Base-by-base conservation (phyloP, 208 protist species). In the Blastocrithidia nonstop region DNA sequence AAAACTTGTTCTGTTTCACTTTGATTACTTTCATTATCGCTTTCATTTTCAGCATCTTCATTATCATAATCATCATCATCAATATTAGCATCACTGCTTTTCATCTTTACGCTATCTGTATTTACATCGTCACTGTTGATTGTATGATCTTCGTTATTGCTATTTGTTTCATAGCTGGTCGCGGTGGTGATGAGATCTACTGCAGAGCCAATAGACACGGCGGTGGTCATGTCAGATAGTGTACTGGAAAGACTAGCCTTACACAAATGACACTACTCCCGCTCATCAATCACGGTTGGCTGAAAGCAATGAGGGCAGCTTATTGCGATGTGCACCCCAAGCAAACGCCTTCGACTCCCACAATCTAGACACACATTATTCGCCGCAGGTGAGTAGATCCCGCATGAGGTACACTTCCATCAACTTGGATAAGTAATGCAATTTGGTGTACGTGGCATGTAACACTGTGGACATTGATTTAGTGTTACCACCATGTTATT, bases 221-320 rank as follows among this genome's bases (percentile, higher is more conserved):
- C 8, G 9, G 32, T 39, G 6, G 46, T 47, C 16, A 45, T 45
- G 2, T 59, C 38, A 29, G 54, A 70, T n/a, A 83, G 40, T 19
- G 69, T 27, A 4, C 32, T 39, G n/a, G 66, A 55, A 13, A 84
- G 50, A 24, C 52, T 56, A 1, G 17, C 67, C 9, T 51, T 45
- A 49, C 82, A 91, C 45, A 73, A 57, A 16, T 48, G 47, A 40
- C 82, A 91, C 8, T 13, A 43, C 54, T 91, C 82, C 7, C 50
- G 24, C 2, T 56, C 54, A 37, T 79, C 68, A 9, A 85, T 37
- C 0, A 28, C 15, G 3, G 73, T 80, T 23, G 71, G 45, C 3
- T 60, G 58, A 37, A 78, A 82, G 48, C 82, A 91, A 8, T 57
- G 38, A 0, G 71, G 49, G 40, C 77, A 91, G 13, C 45, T 71